Evolutionary conservation across 345 rosid genomes (phyloP), one percentile per base, ranked within the genome.

Genomic region (Trapa incisa): DNA sequence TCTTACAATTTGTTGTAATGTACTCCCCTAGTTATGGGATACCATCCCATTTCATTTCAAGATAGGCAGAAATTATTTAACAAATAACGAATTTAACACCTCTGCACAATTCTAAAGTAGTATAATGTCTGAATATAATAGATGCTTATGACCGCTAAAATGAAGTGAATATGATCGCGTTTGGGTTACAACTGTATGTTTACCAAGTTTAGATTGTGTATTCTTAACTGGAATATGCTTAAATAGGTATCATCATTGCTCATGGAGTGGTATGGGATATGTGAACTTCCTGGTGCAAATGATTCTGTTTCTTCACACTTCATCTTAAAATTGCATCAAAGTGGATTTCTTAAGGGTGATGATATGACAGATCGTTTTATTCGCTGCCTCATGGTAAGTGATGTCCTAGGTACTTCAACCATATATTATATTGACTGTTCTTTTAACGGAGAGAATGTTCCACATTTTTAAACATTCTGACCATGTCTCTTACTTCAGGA

Each of bases 311-410:
- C 75, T 67, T 80, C 80, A 37, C 85, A 78, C 47, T 93, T 68
- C 75, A 80, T 93, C 65, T 47, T 87, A 70, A 88, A 89, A 68
- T 83, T 94, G 82, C 86, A 86, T 80, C 89, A 86, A 70, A 82
- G 74, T 73, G 97, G 96, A 73, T 76, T 94, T 62, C 84, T 94
- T 65, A 87, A 87, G 74, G 96, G 95, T 67, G 96, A 91, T 79
- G 96, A 89, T 65, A 80, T 84, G 77, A 87, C 91, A 14, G 87
- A 91, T 65, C 87, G 91, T 50, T 87, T 94, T 82, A 84, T 91
- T 84, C 87, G 87, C 57, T 75, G 77, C 38, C 88, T 94, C 45
- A 87, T 76, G 82, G 97, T 94, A 71, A 70, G 37, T 13, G 61
- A 36, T 66, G 29, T 67, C 13, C 58, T 43, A 36, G 63, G 37